phyloP scores from a whole-genome alignment of 169 alveolate genomes.

The Plasmodium relictum region DNA sequence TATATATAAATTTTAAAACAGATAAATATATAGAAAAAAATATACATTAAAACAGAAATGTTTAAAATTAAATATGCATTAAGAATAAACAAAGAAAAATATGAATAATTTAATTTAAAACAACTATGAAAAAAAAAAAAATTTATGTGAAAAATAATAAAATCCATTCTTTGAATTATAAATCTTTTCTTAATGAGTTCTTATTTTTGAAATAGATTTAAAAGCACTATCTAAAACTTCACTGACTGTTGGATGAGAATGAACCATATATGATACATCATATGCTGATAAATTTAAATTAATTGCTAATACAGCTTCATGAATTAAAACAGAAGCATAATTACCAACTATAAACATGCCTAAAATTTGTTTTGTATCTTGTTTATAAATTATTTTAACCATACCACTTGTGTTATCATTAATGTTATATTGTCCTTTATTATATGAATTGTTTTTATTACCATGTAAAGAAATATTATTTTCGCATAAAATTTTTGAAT shows the following conservation, averaged over 20 bases:
- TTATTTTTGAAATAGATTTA: conserved; percentile 77
- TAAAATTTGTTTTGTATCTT: conserved; percentile 76
- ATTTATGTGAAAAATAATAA: too few relatives aligned
- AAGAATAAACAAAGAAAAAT: too few relatives aligned
- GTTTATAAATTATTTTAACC: conserved; percentile 78
- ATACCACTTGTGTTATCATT: conserved; percentile 79
- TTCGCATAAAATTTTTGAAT: conserved; percentile 82
- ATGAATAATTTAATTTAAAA: too few relatives aligned
- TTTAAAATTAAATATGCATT: too few relatives aligned
- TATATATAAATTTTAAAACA: too few relatives aligned
- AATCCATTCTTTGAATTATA: too few relatives aligned
- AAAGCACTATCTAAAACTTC: conserved; percentile 81
- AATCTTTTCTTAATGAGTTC: conserved; percentile 68
- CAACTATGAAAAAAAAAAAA: too few relatives aligned
- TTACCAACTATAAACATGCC: conserved; percentile 82
- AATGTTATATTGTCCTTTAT: conserved; percentile 39
- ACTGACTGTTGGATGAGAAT: conserved; percentile 85
- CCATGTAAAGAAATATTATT: conserved; percentile 18
- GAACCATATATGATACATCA: conserved; percentile 78
- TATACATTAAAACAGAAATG: too few relatives aligned
- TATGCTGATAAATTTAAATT: conserved; percentile 46
- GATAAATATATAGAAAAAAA: too few relatives aligned
- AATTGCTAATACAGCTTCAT: conserved; percentile 82
- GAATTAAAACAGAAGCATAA: conserved; percentile 82
- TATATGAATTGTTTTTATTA: conserved; percentile 55